Evolutionary conservation across 176 grass and related monocot species (phyloP), one percentile per base, ranked within the genome.

Genomic region (Hyparrhenia diplandra): DNA sequence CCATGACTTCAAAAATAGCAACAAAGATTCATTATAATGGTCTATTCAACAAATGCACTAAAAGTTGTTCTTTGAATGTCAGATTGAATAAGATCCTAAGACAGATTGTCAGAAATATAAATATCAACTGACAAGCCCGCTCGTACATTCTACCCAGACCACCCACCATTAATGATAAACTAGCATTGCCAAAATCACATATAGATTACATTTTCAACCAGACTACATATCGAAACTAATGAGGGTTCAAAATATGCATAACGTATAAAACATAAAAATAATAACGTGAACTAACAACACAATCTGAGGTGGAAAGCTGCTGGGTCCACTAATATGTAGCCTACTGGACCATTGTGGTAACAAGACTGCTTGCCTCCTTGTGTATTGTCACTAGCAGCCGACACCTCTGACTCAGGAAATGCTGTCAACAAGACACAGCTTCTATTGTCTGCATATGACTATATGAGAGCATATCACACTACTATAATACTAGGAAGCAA

Each of bases 1-100:
- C 37, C 70, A 74, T 87, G 75, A 60, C 90, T 92, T 81, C 28
- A 88, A 82, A 75, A 59, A 70, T 60, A 83, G 64, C 5, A 64
- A 68, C 18, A 6, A 62, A 64, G 10, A 81, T 57, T 83, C 51
- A 63, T 43, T 35, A 61, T 55, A 46, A 60, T 36, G 30, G 75
- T 18, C 34, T 51, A 29, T 76, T n/a, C n/a, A n/a, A n/a, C n/a
- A n/a, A n/a, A n/a, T n/a, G n/a, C n/a, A n/a, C n/a, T n/a, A n/a
- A n/a, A 24, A 82, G 10, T 1, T 82, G 21, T 52, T 64, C n/a
- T 85, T 30, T 21, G 4, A 54, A 72, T n/a, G 23, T 51, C 24
- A 71, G n/a, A 29, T 29, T 62, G 32, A 28, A 41, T 52, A 49
- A 43, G 24, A 41, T 45, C 17, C 3, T 77, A 37, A 35, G 29